Evolutionary conservation across 2,329 filamentous ascomycete species (phyloP), one percentile per base, ranked within the genome.

Genomic region (Trichoderma oligosporum): DNA sequence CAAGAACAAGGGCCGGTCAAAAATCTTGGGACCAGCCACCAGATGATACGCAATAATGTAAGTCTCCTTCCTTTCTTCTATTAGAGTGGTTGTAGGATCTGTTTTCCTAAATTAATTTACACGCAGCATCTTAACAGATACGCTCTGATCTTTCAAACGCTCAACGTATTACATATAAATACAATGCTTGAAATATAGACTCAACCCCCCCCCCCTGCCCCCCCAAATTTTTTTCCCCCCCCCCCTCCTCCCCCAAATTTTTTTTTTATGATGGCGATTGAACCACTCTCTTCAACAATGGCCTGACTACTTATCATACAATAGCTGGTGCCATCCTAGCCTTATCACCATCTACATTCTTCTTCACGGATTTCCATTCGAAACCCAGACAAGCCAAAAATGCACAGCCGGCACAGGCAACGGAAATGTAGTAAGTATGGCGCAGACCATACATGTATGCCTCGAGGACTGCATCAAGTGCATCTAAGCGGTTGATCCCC

Each of bases 341-440:
- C 55, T 65, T 64, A 59, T 68, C 48, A 5, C 65, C 65, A 2
- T 66, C 42, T 4, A 62, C 63, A 1, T 70, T 68, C 65, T 77
- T 74, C 70, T 81, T 79, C 46, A 83, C 78, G 53, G 77, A 82
- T 72, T 74, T 80, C 78, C 79, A 83, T 64, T 75, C 69, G 58
- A 83, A 61, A 11, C 73, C 76, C 0, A 75, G 65, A 3, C 71
- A 73, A 2, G 69, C 65, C 4, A 80, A 41, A 56, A 83, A 79
- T 0, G 78, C 77, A 2, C 69, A 71, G 3, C 66, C 72, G 0
- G 78, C 77, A 60, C 75, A 78, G 0, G 74, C 79, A 0, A 78
- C 71, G 0, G 78, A 75, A 54, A 82, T 78, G 62, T 79, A 82
- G 60, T 76, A 84, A 0, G 78, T 76, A 46, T 80, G 68, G 16